A percentile compares a stretch with the other conserved stretches of the same genome.
Conservation (phyloP, 257 asterid species). For the Fraxinus quadrangulata region DNA sequence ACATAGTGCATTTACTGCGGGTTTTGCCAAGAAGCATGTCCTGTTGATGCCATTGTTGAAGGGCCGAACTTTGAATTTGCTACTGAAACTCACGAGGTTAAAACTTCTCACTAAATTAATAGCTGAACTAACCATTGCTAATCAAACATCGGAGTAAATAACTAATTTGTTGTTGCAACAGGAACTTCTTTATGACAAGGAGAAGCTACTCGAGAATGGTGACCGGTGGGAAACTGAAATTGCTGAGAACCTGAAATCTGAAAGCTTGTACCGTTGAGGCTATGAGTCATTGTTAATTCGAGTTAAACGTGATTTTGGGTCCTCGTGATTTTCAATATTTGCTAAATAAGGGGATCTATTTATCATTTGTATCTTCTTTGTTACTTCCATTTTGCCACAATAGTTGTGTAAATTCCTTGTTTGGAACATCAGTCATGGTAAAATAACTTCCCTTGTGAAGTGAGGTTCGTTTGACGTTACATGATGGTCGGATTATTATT, state of each 20-base stretch:
- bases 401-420: not conserved
- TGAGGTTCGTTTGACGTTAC: not conserved
- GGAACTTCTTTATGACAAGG: constrained; percentile 96
- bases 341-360: not conserved
- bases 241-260: constrained; percentile 88
- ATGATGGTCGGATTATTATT: not conserved
- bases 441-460: not conserved
- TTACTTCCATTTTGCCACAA: not conserved
- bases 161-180: constrained; percentile 24
- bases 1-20: constrained; percentile 96
- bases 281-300: not conserved
- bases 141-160: not conserved
- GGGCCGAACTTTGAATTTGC: constrained; percentile 96
- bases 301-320: constrained; percentile 1
- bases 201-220: constrained; percentile 90
- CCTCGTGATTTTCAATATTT: not conserved
- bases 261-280: constrained; percentile 77
- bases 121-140: not conserved
- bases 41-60: constrained; percentile 96
- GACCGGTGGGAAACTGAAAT: constrained; percentile 96
- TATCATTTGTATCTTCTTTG: not conserved
- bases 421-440: not conserved
- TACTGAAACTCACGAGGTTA: constrained; percentile 90
- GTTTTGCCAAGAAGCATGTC: constrained; percentile 98
- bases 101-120: not conserved